These are phyloP conservation scores for Oryza glumipatula DNA, from an alignment of 176 grass and related monocot species.

Conservation along the genomic window DNA sequence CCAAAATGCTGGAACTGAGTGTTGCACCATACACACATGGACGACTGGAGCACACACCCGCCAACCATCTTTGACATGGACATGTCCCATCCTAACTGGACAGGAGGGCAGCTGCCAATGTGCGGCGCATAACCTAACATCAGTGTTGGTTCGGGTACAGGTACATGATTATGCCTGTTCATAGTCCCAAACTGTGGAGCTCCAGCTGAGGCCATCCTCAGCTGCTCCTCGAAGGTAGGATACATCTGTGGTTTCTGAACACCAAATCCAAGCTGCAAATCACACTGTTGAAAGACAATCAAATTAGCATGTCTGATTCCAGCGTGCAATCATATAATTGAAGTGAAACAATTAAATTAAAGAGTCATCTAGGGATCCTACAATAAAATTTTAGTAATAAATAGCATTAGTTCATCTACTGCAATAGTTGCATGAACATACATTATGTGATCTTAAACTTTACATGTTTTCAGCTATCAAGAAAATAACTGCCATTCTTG, in stretches of 20 bases:
- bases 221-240: slow-evolving; percentile 62
- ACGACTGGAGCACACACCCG: slow-evolving; percentile 50
- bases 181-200: slow-evolving; percentile 45
- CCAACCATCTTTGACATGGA: slow-evolving; percentile 55
- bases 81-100: slow-evolving; percentile 76
- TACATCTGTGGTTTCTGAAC: slow-evolving; percentile 53
- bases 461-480: slow-evolving; percentile 23
- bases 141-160: slow-evolving; percentile 59
- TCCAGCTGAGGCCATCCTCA: slow-evolving; percentile 65
- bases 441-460: slow-evolving; percentile 7
- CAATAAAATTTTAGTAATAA: neutral
- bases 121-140: slow-evolving; percentile 67
- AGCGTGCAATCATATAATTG: slow-evolving; percentile 16
- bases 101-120: slow-evolving; percentile 54
- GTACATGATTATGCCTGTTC: slow-evolving; percentile 47
- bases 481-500: neutral
- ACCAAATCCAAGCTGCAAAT: slow-evolving; percentile 54
- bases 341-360: slow-evolving; percentile 22
- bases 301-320: slow-evolving; percentile 4
- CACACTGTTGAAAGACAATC: slow-evolving; percentile 52
- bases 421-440: neutral
- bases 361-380: neutral
- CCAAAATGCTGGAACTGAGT: slow-evolving; percentile 69
- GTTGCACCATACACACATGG: slow-evolving; percentile 83
- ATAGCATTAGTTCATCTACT: slow-evolving; percentile 19